Conservation (phyloP, 2,329 filamentous ascomycete genomes). For the Apiospora phragmitis region DNA sequence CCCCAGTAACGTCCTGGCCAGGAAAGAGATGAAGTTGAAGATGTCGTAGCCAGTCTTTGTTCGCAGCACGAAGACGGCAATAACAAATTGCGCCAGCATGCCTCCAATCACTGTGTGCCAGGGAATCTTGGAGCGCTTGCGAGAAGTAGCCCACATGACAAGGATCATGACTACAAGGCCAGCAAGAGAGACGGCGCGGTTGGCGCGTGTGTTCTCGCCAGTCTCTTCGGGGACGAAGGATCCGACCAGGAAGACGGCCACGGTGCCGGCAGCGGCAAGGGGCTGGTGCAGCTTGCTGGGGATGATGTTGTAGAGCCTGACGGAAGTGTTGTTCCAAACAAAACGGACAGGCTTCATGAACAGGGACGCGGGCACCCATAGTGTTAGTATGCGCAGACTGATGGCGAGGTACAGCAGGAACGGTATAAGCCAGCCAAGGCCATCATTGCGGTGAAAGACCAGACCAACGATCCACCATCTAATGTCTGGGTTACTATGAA, state of each 20-base stretch:
- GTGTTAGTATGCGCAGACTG: constrained; percentile 70
- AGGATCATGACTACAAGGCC: constrained; percentile 72
- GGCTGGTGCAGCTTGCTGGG: constrained; percentile 67
- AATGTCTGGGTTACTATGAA: background rate
- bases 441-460: constrained; percentile 69
- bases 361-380: constrained; percentile 69
- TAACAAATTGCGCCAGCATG: constrained; percentile 84
- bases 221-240: constrained; percentile 72
- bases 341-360: constrained; percentile 66
- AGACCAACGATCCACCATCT: constrained; percentile 43
- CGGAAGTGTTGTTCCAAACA: constrained; percentile 66
- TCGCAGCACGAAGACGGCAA: constrained; percentile 84
- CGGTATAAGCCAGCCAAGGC: constrained; percentile 78
- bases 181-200: constrained; percentile 79
- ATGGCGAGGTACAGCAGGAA: constrained; percentile 80
- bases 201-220: constrained; percentile 74
- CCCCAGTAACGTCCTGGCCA: constrained; percentile 72
- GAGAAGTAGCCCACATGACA: constrained; percentile 69
- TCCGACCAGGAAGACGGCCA: constrained; percentile 75
- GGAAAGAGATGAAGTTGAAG: constrained; percentile 81
- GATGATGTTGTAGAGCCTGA: constrained; percentile 58
- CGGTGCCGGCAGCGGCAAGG: constrained; percentile 61
- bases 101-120: constrained; percentile 86
- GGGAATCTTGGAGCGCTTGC: constrained; percentile 61
- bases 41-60: constrained; percentile 83